A percentile compares a stretch with the other conserved stretches of the same genome.
These are phyloP conservation scores for Fragaria ananassa DNA, from an alignment of 306 rosid genomes.

Conservation along the genomic window DNA sequence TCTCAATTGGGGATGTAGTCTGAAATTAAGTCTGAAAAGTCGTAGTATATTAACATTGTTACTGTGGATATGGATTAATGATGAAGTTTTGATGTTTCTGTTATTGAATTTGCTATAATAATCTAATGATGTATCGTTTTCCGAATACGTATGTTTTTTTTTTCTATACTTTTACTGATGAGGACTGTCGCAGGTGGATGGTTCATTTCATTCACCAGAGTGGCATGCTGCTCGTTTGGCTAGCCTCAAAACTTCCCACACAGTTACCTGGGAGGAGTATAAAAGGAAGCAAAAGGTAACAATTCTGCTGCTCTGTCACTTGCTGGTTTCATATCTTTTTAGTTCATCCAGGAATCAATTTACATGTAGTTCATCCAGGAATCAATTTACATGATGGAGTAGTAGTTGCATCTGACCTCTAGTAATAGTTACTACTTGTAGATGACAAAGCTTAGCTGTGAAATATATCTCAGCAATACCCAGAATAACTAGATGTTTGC, in stretches of 20 bases:
- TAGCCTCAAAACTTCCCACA: constrained; percentile 95
- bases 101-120: constrained; percentile 14
- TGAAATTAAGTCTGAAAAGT: background rate
- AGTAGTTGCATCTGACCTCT: background rate
- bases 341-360: background rate
- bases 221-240: constrained; percentile 99
- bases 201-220: constrained; percentile 99
- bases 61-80: background rate
- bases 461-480: background rate
- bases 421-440: background rate
- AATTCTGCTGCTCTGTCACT: background rate
- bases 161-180: constrained; percentile 69
- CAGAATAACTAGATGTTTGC: background rate
- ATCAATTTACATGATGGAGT: background rate
- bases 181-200: constrained; percentile 99
- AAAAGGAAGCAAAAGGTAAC: constrained; percentile 88
- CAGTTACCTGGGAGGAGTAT: constrained; percentile 95
- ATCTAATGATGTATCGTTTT: constrained; percentile 24
- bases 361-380: background rate
- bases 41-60: background rate
- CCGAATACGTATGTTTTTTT: constrained; percentile 10
- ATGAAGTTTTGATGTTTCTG: constrained; percentile 16
- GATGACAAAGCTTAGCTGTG: background rate
- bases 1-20: background rate
- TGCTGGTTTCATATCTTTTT: background rate